A percentile compares a stretch with the other conserved stretches of the same genome.
Conservation (phyloP, 169 alveolate genomes). For the Plasmodium relictum region DNA sequence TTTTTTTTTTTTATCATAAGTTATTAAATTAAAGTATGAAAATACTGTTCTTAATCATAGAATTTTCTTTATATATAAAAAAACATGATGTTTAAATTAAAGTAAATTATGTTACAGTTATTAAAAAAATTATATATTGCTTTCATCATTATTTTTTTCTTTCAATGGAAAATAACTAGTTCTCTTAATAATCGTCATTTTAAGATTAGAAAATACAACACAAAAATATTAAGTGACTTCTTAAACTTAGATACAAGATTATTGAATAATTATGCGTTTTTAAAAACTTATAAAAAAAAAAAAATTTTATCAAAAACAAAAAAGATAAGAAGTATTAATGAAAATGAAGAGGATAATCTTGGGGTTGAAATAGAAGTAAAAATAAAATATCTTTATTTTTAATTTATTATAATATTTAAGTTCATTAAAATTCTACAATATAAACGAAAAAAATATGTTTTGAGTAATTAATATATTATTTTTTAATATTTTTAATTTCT, state of each 20-base stretch:
- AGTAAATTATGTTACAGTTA: constrained; percentile 43
- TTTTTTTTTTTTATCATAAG: too few relatives aligned
- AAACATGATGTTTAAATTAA: background rate
- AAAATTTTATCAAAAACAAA: constrained; percentile 1
- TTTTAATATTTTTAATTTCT: background rate
- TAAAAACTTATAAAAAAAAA: constrained; percentile 5
- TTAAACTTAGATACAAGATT: background rate
- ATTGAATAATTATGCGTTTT: background rate
- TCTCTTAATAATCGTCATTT: constrained; percentile 2
- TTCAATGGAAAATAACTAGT: constrained; percentile 6
- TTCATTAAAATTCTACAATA: too few relatives aligned
- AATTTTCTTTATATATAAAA: too few relatives aligned
- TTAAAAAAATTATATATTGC: constrained; percentile 1
- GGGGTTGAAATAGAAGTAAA: constrained; percentile 57
- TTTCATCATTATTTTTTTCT: constrained; percentile 9
- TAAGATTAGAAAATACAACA: background rate
- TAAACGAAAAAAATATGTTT: background rate
- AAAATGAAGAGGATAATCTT: constrained; percentile 19
- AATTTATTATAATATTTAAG: background rate
- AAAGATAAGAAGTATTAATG: constrained; percentile 9
- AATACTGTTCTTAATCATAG: too few relatives aligned
- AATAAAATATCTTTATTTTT: background rate
- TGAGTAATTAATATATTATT: background rate
- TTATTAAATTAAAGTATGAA: too few relatives aligned
- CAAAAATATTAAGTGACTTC: background rate